These are phyloP conservation scores for Dianthus caryophyllus DNA, from an alignment of 148 eudicot genomes.

Conservation along the genomic window DNA sequence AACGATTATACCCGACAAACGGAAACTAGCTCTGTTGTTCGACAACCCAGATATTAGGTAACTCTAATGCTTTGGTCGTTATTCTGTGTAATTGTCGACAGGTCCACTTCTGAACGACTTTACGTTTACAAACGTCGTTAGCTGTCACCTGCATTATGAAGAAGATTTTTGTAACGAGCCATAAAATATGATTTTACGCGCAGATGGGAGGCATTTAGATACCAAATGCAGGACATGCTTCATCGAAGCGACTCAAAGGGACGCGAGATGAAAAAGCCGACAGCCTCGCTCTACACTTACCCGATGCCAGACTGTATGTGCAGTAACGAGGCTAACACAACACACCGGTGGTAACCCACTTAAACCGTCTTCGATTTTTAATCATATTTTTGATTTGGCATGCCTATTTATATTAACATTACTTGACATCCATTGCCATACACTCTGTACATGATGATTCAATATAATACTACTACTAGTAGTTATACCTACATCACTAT, in stretches of 20 bases:
- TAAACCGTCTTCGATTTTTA: conserved; percentile 12
- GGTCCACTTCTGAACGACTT: no score
- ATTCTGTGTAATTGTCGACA: no score
- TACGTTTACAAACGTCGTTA: no score
- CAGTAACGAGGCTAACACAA: conserved; percentile 31
- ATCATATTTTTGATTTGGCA: not conserved
- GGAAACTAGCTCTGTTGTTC: conserved; percentile 74
- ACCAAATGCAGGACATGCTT: conserved; percentile 81
- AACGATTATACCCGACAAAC: conserved; percentile 84
- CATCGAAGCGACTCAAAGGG: conserved; percentile 82
- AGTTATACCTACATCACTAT: no score
- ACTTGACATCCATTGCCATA: conserved; percentile 11
- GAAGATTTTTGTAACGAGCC: not conserved
- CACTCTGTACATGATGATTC: conserved; percentile 24
- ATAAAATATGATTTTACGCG: conserved; percentile 13
- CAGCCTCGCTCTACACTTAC: conserved; percentile 73
- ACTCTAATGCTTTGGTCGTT: not conserved
- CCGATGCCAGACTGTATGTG: conserved; percentile 99
- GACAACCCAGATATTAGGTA: conserved; percentile 89
- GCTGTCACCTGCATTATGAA: not conserved
- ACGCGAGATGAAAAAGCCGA: conserved; percentile 65
- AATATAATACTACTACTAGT: conserved; percentile 7
- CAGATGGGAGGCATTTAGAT: conserved; percentile 79
- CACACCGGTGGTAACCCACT: conserved; percentile 28
- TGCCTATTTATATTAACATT: not conserved